phyloP scores from a whole-genome alignment of 306 rosid genomes.

The Corylus heterophylla region DNA sequence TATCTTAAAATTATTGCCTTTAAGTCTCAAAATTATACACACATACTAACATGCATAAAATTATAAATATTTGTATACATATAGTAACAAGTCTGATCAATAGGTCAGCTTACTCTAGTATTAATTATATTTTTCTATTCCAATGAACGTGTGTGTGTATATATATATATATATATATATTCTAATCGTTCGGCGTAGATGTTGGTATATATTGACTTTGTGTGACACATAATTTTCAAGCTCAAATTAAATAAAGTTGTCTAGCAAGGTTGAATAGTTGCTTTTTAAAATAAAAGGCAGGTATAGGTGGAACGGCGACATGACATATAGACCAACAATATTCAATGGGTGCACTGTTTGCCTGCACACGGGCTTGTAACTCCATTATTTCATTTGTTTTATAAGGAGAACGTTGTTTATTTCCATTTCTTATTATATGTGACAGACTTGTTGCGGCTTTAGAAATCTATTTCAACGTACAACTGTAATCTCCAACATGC shows the following conservation, averaged over 20 bases:
- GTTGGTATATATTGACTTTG: not conserved
- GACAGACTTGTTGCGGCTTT: not conserved
- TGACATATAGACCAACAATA: not conserved
- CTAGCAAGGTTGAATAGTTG: not conserved
- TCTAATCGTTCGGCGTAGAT: not conserved
- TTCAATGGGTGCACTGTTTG: not conserved
- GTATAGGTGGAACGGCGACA: not conserved
- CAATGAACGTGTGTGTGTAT: too few relatives aligned
- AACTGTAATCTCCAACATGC: not conserved
- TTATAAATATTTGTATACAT: too few relatives aligned
- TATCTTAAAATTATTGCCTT: too few relatives aligned
- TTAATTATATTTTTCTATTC: too few relatives aligned
- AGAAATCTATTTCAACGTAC: not conserved
- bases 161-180: too few relatives aligned
- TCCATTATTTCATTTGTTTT: not conserved
- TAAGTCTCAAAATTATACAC: too few relatives aligned
- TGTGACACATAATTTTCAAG: not conserved
- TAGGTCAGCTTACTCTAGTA: too few relatives aligned
- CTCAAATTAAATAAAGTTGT: not conserved
- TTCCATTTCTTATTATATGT: not conserved
- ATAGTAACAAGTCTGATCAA: too few relatives aligned
- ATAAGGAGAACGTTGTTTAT: not conserved
- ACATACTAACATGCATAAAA: too few relatives aligned
- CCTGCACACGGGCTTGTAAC: conserved; percentile 1
- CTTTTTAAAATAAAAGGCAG: not conserved